Percentiles rank a stretch among this genome's conserved stretches.
Evolutionary conservation across 75 land plant genomes (phyloP).

Genomic region (Cupressus sempervirens): DNA sequence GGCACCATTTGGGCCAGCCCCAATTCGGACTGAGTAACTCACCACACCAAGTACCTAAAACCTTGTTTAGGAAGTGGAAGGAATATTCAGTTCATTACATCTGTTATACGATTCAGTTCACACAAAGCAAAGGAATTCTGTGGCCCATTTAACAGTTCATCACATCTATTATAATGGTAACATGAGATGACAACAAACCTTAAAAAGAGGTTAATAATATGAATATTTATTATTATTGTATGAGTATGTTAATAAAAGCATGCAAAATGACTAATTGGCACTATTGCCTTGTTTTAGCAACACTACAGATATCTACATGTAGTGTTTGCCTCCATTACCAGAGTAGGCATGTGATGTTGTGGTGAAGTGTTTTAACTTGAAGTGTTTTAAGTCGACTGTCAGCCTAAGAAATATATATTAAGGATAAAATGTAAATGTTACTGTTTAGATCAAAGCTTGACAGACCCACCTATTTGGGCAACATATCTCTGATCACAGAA

Average conservation of each 20-base stretch:
- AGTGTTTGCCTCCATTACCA: not conserved
- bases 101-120: not conserved
- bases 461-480: not conserved
- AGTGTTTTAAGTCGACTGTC: not conserved
- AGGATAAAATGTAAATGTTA: too few species aligned
- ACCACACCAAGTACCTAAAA: not conserved
- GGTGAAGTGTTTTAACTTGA: not conserved
- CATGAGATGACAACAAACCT: not conserved
- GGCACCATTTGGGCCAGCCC: too few species aligned
- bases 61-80: not conserved
- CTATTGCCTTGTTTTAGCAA: not conserved
- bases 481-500: not conserved
- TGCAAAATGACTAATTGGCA: not conserved
- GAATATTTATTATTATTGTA: not conserved
- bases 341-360: not conserved
- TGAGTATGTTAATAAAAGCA: not conserved
- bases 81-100: not conserved
- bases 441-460: not conserved
- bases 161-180: not conserved
- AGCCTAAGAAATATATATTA: not conserved
- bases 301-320: not conserved
- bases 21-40: too few species aligned
- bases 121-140: not conserved
- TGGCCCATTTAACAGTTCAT: not conserved
- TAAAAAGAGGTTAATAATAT: not conserved